Conservation (phyloP, 148 eudicot species). For the Polygonum aviculare region DNA sequence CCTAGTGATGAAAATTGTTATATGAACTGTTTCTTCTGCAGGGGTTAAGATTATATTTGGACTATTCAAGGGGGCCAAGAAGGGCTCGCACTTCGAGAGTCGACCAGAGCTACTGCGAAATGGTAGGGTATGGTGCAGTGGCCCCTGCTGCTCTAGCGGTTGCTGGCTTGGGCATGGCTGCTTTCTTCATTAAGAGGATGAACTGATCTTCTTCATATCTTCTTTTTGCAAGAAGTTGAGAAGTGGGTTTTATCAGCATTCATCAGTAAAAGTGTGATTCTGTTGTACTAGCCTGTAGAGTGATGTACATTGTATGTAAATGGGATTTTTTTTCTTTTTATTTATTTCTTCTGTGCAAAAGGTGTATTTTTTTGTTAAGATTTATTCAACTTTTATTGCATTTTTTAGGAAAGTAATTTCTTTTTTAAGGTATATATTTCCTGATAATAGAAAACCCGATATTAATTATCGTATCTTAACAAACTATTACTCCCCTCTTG, state of each 20-base stretch:
- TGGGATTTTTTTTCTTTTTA: not conserved
- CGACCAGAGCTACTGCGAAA: conserved; percentile 38
- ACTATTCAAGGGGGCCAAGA: conserved; percentile 42
- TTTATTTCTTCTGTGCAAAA: not conserved
- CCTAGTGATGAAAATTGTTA: not conserved
- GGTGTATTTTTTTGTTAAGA: not conserved
- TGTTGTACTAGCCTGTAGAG: not conserved
- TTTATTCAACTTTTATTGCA: not conserved
- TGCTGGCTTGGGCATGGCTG: conserved; percentile 72
- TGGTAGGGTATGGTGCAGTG: conserved; percentile 61
- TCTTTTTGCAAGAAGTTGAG: not conserved
- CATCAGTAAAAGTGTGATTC: not conserved
- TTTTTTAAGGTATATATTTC: too few species aligned
- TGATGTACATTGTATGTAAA: not conserved
- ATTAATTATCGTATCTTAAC: not conserved
- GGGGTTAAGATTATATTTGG: conserved; percentile 75
- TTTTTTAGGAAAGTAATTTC: not conserved
- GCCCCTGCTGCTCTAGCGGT: conserved; percentile 68
- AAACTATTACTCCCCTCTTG: not conserved
- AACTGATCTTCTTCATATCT: not conserved
- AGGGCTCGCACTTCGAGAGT: conserved; percentile 32
- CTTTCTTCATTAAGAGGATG: conserved; percentile 12
- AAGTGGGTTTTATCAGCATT: not conserved
- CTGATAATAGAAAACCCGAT: too few species aligned
- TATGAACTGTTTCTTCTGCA: conserved; percentile 9